phyloP scores from a whole-genome alignment of 371 early-diverging fungal species.

The Phascolomyces articulosus region DNA sequence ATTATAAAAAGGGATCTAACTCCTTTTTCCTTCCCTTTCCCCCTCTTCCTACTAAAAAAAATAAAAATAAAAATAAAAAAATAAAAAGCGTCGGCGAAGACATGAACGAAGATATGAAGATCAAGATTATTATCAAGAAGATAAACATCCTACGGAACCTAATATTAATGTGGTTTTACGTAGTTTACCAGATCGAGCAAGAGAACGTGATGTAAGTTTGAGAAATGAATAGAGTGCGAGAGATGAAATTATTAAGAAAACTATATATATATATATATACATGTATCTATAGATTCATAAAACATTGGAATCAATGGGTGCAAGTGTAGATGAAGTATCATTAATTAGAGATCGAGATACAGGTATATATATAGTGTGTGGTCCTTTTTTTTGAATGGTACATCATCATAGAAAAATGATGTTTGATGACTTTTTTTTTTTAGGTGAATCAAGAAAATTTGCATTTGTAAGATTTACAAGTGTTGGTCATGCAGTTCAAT shows the following conservation, averaged over 20 bases:
- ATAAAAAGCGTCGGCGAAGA: conserved; percentile 9
- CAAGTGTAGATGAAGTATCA: conserved; percentile 39
- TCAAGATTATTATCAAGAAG: conserved; percentile 3
- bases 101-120: conserved; percentile 7
- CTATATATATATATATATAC: too few species aligned
- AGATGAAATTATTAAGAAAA: too few species aligned
- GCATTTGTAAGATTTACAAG: conserved; percentile 69
- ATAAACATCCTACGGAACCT: conserved; percentile 21
- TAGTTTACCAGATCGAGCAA: conserved; percentile 41
- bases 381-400: too few species aligned
- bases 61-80: too few species aligned
- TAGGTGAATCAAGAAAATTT: conserved; percentile 62
- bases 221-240: too few species aligned
- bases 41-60: background rate
- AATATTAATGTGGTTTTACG: conserved; percentile 55
- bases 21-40: background rate
- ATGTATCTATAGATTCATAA: conserved; percentile 41
- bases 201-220: conserved; percentile 46
- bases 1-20: conserved; percentile 7
- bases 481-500: conserved; percentile 68
- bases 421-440: too few species aligned
- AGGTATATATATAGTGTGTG: too few species aligned
- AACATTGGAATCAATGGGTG: conserved; percentile 26
- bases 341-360: conserved; percentile 57
- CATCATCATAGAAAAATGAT: background rate